phyloP scores from a whole-genome alignment of 2,329 filamentous ascomycete species.

The Phialophora verrucosa region DNA sequence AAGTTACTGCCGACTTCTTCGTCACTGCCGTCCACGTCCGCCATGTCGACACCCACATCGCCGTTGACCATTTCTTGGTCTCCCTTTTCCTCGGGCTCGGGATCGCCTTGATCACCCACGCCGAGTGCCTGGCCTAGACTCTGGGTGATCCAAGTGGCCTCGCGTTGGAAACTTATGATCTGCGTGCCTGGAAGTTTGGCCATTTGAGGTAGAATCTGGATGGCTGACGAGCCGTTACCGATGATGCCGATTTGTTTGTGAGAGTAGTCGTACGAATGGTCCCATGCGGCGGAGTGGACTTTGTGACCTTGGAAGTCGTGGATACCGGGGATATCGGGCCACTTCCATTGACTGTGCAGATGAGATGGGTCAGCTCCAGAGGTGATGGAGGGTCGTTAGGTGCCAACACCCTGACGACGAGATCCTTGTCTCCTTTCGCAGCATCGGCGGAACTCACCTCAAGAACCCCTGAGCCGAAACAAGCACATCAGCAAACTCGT shows the following conservation, averaged over 20 bases:
- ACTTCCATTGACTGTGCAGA: conserved; percentile 35
- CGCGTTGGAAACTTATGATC: conserved; percentile 44
- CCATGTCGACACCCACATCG: conserved; percentile 32
- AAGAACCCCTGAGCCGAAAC: conserved; percentile 44
- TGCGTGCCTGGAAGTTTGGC: conserved; percentile 33
- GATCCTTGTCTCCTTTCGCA: background rate
- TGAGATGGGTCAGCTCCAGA: background rate
- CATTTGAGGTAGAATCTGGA: conserved; percentile 47
- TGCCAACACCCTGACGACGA: background rate
- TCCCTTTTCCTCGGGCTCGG: conserved; percentile 22
- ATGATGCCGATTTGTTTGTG: conserved; percentile 43
- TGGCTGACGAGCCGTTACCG: conserved; percentile 45
- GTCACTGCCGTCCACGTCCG: conserved; percentile 18
- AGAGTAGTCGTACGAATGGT: conserved; percentile 39
- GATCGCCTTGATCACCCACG: conserved; percentile 36
- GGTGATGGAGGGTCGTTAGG: too few relatives aligned
- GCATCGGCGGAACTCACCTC: conserved; percentile 27
- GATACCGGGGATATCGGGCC: conserved; percentile 43
- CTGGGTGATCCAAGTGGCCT: conserved; percentile 44
- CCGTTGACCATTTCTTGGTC: conserved; percentile 30
- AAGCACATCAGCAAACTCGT: conserved; percentile 46
- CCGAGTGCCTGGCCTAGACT: conserved; percentile 40
- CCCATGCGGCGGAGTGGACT: conserved; percentile 42
- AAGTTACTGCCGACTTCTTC: conserved; percentile 33
- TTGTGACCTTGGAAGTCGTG: conserved; percentile 41